Evolutionary conservation across 768 basidiomycete genomes (phyloP), one percentile per base, ranked within the genome.

Genomic region (Boletus eberwhitei): DNA sequence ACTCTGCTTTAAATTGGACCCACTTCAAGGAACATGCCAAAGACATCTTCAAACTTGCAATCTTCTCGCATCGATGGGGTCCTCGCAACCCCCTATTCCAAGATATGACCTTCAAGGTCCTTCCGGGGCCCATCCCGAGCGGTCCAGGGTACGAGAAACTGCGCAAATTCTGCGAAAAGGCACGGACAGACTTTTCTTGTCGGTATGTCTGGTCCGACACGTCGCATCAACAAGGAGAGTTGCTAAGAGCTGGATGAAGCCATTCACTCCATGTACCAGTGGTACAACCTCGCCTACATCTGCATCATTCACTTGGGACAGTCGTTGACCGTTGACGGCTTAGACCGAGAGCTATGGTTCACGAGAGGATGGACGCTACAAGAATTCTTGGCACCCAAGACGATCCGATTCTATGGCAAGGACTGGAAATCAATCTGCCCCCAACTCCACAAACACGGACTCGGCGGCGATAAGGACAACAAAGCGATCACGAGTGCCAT

Each of bases 211-310:
- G 57, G 57, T 58, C 57, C 1, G 57, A 58, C 31, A 58, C 56
- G 1, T 55, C 55, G 50, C n/a, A 51, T 55, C 39, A 55, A 46
- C 37, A 55, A 55, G 44, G 50, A 58, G 42, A 59, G 57, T 11
- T 59, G 50, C 46, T 52, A 50, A 11, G 58, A 59, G 34, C 17
- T 59, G 12, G 57, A 50, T 8, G 58, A 59, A 26, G 51, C 57
- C 6, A 50, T 53, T 19, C 58, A 50, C 3, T 59, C 57, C 48
- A 63, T 61, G 44, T 60, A 51, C 24, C 52, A 32, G 14, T 55
- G 62, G 58, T 61, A 62, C 35, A 62, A 48, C 31, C 42, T 59
- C 4, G 61, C 61, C 24, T n/a, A 60, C 16, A 32, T 60, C 46
- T 60, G 53, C 4, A 64, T 64, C 47, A 58, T 64, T 2, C 49